A percentile compares a stretch with the other conserved stretches of the same genome.
Evolutionary conservation across 768 basidiomycete genomes (phyloP).

Genomic region (Auricularia sp.): DNA sequence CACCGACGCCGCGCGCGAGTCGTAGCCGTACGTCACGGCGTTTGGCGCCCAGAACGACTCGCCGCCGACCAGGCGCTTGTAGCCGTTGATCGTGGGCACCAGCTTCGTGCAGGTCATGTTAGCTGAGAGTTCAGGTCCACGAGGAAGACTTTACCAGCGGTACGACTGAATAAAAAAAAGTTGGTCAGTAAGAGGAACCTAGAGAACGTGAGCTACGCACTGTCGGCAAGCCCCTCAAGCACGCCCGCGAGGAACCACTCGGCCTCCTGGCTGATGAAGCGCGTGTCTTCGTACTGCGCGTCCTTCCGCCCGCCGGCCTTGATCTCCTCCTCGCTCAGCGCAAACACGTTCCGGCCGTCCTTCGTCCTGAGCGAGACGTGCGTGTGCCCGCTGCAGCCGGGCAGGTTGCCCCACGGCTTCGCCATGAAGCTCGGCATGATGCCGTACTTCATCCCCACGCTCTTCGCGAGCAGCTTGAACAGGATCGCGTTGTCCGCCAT

Average conservation of each 20-base stretch:
- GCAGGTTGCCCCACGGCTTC: constrained; percentile 89
- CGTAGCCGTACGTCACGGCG: constrained; percentile 89
- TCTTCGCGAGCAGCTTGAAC: constrained; percentile 90
- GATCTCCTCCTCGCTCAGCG: constrained; percentile 51
- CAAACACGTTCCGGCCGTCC: constrained; percentile 71
- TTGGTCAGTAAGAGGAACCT: background rate
- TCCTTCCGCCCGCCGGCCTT: constrained; percentile 47
- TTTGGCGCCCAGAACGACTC: constrained; percentile 92
- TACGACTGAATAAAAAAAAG: too few species aligned
- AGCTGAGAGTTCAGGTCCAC: too few species aligned
- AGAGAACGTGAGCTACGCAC: constrained; percentile 32
- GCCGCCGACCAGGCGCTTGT: constrained; percentile 91
- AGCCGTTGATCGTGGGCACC: constrained; percentile 90
- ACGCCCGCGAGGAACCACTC: constrained; percentile 96
- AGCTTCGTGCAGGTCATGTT: constrained; percentile 32
- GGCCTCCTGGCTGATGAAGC: constrained; percentile 68
- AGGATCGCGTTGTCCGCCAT: constrained; percentile 90
- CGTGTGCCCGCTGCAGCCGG: constrained; percentile 95
- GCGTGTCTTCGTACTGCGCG: constrained; percentile 74
- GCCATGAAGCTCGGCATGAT: constrained; percentile 97
- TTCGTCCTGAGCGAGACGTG: constrained; percentile 77
- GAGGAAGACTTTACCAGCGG: background rate
- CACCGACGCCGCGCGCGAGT: constrained; percentile 85
- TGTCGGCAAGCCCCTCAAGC: constrained; percentile 79
- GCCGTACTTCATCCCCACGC: constrained; percentile 79